Evolutionary conservation across 257 asterid species (phyloP).

Genomic region (Leonotis leonurus): DNA sequence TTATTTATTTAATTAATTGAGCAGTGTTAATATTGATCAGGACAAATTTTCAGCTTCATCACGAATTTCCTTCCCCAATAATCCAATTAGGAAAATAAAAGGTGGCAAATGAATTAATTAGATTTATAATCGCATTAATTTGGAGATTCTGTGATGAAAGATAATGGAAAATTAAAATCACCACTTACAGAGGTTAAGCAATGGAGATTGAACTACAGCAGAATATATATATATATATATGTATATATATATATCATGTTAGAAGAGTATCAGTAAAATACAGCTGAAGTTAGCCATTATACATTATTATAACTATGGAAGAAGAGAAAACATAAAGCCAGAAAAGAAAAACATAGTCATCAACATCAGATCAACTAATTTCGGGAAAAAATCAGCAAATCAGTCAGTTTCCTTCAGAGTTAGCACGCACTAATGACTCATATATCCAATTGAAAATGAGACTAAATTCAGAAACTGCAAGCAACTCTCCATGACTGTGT

Average conservation of each 20-base stretch:
- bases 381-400: background rate
- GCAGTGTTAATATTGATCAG: background rate
- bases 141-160: background rate
- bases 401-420: background rate
- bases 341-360: background rate
- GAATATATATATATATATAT: too few species aligned
- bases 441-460: background rate
- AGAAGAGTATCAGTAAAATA: background rate
- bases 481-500: background rate
- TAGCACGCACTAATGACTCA: background rate
- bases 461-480: background rate
- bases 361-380: slow-evolving; percentile 5
- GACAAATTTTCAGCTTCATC: background rate
- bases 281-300: slow-evolving; percentile 4
- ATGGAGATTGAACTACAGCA: background rate
- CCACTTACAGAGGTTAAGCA: background rate
- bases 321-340: background rate
- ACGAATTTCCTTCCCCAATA: background rate
- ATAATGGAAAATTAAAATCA: background rate
- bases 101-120: too few species aligned
- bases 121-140: background rate
- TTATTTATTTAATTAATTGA: background rate
- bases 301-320: background rate
- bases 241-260: background rate
- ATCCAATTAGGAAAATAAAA: background rate